These are phyloP conservation scores for Aureobasidium sp. DNA, from an alignment of 2,329 filamentous ascomycete species.

Conservation along the genomic window DNA sequence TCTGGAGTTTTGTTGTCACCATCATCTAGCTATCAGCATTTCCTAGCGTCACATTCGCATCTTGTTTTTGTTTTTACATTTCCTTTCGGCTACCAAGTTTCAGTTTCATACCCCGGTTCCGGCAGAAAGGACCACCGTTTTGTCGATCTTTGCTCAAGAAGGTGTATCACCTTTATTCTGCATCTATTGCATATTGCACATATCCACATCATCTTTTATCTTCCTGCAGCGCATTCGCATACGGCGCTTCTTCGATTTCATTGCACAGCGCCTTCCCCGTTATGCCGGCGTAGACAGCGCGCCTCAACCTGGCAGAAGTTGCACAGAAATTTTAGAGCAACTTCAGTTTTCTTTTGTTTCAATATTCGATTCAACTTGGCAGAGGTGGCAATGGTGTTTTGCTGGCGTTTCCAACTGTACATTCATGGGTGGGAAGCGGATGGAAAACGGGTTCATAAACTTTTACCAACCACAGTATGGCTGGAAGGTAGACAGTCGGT, in stretches of 20 bases:
- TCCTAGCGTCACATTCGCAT: constrained; percentile 10
- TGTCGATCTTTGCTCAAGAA: constrained; percentile 8
- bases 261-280: neutral
- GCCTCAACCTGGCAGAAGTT: neutral
- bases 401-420: constrained; percentile 3
- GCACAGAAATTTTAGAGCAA: neutral
- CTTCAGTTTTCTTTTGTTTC: constrained; percentile 2
- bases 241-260: neutral
- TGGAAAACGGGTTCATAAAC: neutral
- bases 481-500: neutral
- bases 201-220: constrained; percentile 8
- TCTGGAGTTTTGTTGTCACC: neutral
- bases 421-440: neutral
- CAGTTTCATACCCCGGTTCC: constrained; percentile 13
- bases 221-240: neutral
- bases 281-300: constrained; percentile 5
- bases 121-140: constrained; percentile 5
- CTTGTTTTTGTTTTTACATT: constrained; percentile 5
- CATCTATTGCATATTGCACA: constrained; percentile 11
- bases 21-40: constrained; percentile 14
- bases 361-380: neutral
- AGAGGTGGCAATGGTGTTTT: neutral
- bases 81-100: constrained; percentile 1
- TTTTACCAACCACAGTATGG: neutral
- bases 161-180: neutral